Conservation (phyloP, 352 stramenopile genomes). For the Phytophthora hybrid region DNA sequence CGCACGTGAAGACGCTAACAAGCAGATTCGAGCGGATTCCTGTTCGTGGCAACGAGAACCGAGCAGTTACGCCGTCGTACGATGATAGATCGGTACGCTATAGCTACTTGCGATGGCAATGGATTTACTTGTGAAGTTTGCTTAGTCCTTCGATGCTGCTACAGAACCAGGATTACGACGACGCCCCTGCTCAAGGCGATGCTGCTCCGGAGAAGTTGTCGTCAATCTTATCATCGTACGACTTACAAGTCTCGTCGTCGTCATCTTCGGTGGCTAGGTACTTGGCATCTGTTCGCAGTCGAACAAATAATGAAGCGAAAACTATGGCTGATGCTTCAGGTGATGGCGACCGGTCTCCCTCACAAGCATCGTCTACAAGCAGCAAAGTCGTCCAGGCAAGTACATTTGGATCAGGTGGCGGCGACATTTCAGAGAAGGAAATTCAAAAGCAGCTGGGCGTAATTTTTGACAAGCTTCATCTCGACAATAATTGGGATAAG, state of each 20-base stretch:
- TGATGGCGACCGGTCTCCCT: constrained; percentile 48
- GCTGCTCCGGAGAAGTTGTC: constrained; percentile 38
- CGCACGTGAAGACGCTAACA: constrained; percentile 81
- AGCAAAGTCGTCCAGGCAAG: constrained; percentile 34
- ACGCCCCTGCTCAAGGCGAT: background rate
- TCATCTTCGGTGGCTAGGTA: constrained; percentile 69
- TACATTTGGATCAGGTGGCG: constrained; percentile 13
- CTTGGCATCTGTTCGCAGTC: constrained; percentile 55
- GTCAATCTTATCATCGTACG: constrained; percentile 61
- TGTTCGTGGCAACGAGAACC: constrained; percentile 1
- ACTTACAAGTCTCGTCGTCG: constrained; percentile 49
- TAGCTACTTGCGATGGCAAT: background rate
- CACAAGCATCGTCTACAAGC: constrained; percentile 50
- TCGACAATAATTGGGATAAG: constrained; percentile 82
- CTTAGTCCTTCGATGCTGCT: background rate
- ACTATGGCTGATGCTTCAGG: constrained; percentile 11
- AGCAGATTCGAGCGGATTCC: constrained; percentile 58
- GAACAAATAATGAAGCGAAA: constrained; percentile 52
- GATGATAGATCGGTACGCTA: constrained; percentile 23
- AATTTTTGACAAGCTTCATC: constrained; percentile 63
- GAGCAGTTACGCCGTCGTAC: background rate
- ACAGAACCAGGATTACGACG: constrained; percentile 3
- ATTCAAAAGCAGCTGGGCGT: constrained; percentile 66
- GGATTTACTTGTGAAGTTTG: background rate
- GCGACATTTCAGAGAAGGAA: constrained; percentile 60